Evolutionary conservation across 2,329 filamentous ascomycete species (phyloP).

Genomic region (Pseudogymnoascus sp.): DNA sequence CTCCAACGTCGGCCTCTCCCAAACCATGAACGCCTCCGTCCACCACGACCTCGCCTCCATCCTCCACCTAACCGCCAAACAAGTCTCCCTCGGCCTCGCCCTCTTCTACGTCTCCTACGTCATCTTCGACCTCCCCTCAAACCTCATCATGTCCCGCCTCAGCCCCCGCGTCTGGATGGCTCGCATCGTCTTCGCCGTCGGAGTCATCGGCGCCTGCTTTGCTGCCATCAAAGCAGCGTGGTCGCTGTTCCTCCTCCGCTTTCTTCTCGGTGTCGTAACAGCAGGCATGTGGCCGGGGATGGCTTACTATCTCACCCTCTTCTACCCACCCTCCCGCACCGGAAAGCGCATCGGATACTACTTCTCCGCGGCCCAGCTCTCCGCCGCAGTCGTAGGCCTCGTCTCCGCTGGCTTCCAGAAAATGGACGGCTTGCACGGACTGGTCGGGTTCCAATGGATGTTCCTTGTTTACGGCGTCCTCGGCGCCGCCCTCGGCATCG

Average conservation of each 20-base stretch:
- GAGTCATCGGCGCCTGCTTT: constrained; percentile 75
- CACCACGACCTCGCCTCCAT: constrained; percentile 68
- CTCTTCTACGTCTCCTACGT: constrained; percentile 92
- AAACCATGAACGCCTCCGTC: constrained; percentile 73
- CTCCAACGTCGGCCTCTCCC: constrained; percentile 85
- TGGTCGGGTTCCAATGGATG: constrained; percentile 88
- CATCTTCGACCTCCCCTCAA: constrained; percentile 80
- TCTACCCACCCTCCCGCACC: constrained; percentile 79
- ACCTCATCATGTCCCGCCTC: constrained; percentile 76
- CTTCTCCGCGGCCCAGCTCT: constrained; percentile 82
- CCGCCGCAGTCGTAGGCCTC: constrained; percentile 78
- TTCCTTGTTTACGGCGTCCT: constrained; percentile 79
- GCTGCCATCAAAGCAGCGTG: constrained; percentile 72
- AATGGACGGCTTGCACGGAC: constrained; percentile 69
- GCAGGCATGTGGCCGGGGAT: constrained; percentile 95
- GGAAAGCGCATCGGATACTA: constrained; percentile 85
- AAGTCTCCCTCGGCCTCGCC: constrained; percentile 75
- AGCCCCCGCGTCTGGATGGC: constrained; percentile 89
- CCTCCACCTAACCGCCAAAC: constrained; percentile 60
- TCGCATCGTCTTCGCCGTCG: constrained; percentile 79
- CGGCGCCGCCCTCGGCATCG: constrained; percentile 61
- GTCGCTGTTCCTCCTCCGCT: constrained; percentile 61
- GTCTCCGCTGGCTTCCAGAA: constrained; percentile 87
- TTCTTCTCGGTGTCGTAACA: constrained; percentile 78
- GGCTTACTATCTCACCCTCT: constrained; percentile 85